Percentiles rank a stretch among this genome's conserved stretches.
Evolutionary conservation across 2,329 filamentous ascomycete genomes (phyloP).

Genomic region (Alternaria novae-zelandiae): DNA sequence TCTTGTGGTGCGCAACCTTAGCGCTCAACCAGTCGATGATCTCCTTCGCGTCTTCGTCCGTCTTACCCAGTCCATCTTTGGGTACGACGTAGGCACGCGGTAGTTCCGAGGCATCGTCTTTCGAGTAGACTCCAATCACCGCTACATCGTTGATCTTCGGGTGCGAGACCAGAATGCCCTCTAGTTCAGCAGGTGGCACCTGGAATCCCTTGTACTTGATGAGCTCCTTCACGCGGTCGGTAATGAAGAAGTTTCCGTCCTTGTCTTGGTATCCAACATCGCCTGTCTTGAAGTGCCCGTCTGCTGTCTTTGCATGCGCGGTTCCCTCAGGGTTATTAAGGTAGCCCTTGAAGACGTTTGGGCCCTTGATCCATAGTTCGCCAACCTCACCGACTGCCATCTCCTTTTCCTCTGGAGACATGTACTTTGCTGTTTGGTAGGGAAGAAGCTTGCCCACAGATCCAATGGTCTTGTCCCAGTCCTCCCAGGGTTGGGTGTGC

Average conservation of each 20-base stretch:
- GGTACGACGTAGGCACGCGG: constrained; percentile 49
- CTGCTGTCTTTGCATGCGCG: constrained; percentile 71
- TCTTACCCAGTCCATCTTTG: constrained; percentile 36
- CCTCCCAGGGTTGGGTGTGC: constrained; percentile 73
- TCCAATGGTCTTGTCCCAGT: constrained; percentile 79
- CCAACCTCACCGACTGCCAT: constrained; percentile 66
- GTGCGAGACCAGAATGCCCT: constrained; percentile 53
- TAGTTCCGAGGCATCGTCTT: constrained; percentile 55
- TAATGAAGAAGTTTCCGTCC: constrained; percentile 85
- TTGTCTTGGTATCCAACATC: constrained; percentile 82
- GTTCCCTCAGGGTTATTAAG: constrained; percentile 76
- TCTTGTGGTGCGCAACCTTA: constrained; percentile 57
- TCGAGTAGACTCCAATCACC: constrained; percentile 54
- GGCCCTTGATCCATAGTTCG: constrained; percentile 73
- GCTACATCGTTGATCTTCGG: constrained; percentile 44
- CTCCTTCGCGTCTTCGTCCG: constrained; percentile 42
- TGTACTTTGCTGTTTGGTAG: constrained; percentile 82
- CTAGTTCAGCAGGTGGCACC: constrained; percentile 56
- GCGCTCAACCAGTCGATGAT: constrained; percentile 52
- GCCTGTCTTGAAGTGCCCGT: constrained; percentile 90
- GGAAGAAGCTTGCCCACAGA: constrained; percentile 79
- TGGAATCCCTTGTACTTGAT: constrained; percentile 57
- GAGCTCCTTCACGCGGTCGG: constrained; percentile 68
- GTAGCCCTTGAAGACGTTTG: constrained; percentile 82
- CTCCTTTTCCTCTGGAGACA: constrained; percentile 66